Percentiles rank a stretch among this genome's conserved stretches.
These are phyloP conservation scores for Sphaerosporella brunnea DNA, from an alignment of 495 filamentous ascomycete genomes.

Conservation along the genomic window DNA sequence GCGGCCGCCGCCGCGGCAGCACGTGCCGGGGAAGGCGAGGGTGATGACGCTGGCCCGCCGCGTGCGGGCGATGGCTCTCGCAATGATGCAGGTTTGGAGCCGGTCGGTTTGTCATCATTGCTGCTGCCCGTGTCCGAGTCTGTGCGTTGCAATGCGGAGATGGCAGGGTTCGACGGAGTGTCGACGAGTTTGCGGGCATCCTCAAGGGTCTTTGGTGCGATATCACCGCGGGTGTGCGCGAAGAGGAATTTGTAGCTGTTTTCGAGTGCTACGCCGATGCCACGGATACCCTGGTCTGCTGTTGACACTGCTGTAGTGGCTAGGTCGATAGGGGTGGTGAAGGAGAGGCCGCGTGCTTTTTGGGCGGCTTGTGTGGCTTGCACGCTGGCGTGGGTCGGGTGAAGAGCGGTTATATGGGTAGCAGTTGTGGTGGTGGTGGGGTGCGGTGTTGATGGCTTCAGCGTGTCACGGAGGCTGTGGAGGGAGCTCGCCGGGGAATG, in stretches of 20 bases:
- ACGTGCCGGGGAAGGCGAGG: background rate
- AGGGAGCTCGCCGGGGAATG: constrained; percentile 7
- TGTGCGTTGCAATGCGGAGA: constrained; percentile 27
- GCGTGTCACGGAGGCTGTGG: constrained; percentile 15
- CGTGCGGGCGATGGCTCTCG: constrained; percentile 1
- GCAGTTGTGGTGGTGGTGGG: constrained; percentile 11
- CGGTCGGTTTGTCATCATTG: too few species aligned
- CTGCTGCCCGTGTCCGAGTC: background rate
- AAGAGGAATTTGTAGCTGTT: constrained; percentile 88
- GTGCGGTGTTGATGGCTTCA: constrained; percentile 18
- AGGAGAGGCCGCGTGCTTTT: constrained; percentile 27
- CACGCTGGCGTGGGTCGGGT: background rate
- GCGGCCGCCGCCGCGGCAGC: constrained; percentile 3
- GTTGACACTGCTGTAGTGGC: constrained; percentile 58
- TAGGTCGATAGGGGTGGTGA: constrained; percentile 28
- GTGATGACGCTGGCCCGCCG: background rate
- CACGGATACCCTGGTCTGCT: constrained; percentile 80
- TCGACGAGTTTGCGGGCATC: constrained; percentile 77
- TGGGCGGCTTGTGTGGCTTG: constrained; percentile 10
- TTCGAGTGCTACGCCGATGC: constrained; percentile 69
- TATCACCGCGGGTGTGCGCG: constrained; percentile 48
- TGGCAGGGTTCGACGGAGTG: constrained; percentile 42
- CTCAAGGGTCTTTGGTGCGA: constrained; percentile 70
- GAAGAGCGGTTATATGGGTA: constrained; percentile 4
- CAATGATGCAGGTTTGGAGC: constrained; percentile 1